Evolutionary conservation across 1,284 basidiomycete species (phyloP).

Genomic region (Pseudozyma tsukubaensis): DNA sequence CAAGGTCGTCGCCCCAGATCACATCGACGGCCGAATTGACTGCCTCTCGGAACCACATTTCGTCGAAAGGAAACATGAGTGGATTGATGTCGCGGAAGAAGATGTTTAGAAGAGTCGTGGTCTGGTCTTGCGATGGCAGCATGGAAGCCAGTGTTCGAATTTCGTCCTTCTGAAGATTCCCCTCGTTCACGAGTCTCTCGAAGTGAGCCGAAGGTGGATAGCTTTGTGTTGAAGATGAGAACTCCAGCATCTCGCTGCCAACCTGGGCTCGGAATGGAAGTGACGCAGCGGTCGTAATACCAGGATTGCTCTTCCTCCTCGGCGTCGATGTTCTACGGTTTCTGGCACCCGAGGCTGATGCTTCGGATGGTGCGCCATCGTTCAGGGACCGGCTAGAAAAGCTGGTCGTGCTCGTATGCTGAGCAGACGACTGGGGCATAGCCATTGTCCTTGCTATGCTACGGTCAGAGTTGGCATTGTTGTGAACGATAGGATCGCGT

Average conservation of each 20-base stretch:
- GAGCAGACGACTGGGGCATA: too few species aligned
- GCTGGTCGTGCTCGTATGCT: not conserved
- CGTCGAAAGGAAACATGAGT: constrained; percentile 37
- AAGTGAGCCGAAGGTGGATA: constrained; percentile 32
- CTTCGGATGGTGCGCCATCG: not conserved
- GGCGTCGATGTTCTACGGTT: constrained; percentile 4
- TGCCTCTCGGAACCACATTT: constrained; percentile 31
- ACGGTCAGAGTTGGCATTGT: too few species aligned
- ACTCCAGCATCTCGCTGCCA: constrained; percentile 23
- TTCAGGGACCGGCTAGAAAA: not conserved
- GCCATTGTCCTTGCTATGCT: too few species aligned
- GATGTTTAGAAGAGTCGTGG: constrained; percentile 13
- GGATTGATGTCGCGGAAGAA: constrained; percentile 41
- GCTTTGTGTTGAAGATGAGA: constrained; percentile 21
- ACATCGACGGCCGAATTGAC: constrained; percentile 21
- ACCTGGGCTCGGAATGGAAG: constrained; percentile 25
- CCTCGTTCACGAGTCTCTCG: constrained; percentile 25
- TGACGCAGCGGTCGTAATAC: constrained; percentile 24
- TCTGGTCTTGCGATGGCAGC: constrained; percentile 15
- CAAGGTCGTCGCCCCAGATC: constrained; percentile 17
- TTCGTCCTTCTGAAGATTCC: constrained; percentile 6
- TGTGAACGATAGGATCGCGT: not conserved
- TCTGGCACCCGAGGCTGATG: not conserved
- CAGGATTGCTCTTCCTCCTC: constrained; percentile 20
- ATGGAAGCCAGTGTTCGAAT: constrained; percentile 12